These are phyloP conservation scores for Clathrospora elynae DNA, from an alignment of 2,329 filamentous ascomycete genomes.

Conservation along the genomic window DNA sequence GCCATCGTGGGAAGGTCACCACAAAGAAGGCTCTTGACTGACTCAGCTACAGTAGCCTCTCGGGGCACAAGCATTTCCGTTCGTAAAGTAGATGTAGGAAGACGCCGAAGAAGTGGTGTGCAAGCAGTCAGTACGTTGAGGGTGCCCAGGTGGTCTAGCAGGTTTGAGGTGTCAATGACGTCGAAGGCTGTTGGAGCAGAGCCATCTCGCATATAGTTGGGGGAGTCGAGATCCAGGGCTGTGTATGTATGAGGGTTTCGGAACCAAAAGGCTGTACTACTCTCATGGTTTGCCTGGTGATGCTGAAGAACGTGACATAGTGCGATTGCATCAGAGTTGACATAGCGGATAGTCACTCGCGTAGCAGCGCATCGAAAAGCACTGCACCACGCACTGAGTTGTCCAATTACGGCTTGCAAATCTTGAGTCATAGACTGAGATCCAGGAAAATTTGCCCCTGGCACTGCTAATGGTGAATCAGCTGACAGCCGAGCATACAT, in stretches of 20 bases:
- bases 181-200: slow-evolving; percentile 56
- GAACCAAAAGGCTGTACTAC: slow-evolving; percentile 50
- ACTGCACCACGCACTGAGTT: slow-evolving; percentile 56
- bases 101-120: slow-evolving; percentile 54
- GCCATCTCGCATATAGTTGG: slow-evolving; percentile 46
- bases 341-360: slow-evolving; percentile 54
- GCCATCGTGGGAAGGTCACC: slow-evolving; percentile 56
- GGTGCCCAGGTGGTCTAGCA: slow-evolving; percentile 53
- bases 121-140: slow-evolving; percentile 57
- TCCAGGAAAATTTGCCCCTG: too few relatives aligned
- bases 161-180: slow-evolving; percentile 61
- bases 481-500: too few relatives aligned
- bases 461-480: too few relatives aligned
- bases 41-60: slow-evolving; percentile 32
- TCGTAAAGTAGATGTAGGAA: slow-evolving; percentile 36
- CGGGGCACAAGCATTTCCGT: slow-evolving; percentile 54
- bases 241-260: slow-evolving; percentile 51
- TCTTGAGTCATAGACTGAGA: neutral
- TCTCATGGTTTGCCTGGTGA: slow-evolving; percentile 26
- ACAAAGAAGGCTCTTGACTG: slow-evolving; percentile 53
- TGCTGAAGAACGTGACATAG: slow-evolving; percentile 60
- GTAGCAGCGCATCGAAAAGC: slow-evolving; percentile 47
- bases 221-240: slow-evolving; percentile 51
- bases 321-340: slow-evolving; percentile 56
- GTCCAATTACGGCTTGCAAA: slow-evolving; percentile 46